Percentiles rank a stretch among this genome's conserved stretches.
Conservation (phyloP, 106 monocot species). For the Dendrobium huoshanense region DNA sequence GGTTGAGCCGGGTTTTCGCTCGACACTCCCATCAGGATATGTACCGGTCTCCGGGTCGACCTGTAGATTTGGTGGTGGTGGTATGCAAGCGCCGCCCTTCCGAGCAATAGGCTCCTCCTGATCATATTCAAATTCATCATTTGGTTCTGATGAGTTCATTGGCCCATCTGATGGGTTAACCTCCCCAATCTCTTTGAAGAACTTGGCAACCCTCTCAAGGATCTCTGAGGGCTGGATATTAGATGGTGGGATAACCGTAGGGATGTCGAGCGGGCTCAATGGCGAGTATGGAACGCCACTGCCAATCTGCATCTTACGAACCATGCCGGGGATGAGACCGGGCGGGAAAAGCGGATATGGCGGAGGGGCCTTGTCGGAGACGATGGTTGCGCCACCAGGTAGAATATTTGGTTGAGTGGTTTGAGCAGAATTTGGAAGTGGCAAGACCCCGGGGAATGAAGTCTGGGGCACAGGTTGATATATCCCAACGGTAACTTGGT, state of each 20-base stretch:
- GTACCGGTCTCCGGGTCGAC: slow-evolving; percentile 75
- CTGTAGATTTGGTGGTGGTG: slow-evolving; percentile 74
- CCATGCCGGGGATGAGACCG: slow-evolving; percentile 97
- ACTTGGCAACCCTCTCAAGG: slow-evolving; percentile 64
- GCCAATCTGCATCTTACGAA: slow-evolving; percentile 93
- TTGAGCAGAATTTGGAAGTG: slow-evolving; percentile 17
- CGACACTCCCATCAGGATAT: slow-evolving; percentile 62
- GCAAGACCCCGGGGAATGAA: slow-evolving; percentile 36
- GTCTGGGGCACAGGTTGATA: slow-evolving; percentile 26
- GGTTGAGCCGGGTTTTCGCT: slow-evolving; percentile 38
- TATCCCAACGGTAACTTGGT: slow-evolving; percentile 26
- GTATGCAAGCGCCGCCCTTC: slow-evolving; percentile 88
- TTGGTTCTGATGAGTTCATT: slow-evolving; percentile 36
- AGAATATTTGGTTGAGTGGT: slow-evolving; percentile 11
- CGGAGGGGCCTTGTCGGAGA: slow-evolving; percentile 40
- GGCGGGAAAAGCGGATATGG: slow-evolving; percentile 96
- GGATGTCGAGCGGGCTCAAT: slow-evolving; percentile 88
- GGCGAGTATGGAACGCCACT: slow-evolving; percentile 97
- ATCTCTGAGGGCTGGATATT: slow-evolving; percentile 62
- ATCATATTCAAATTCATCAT: slow-evolving; percentile 48
- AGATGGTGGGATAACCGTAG: slow-evolving; percentile 86
- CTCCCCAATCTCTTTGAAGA: slow-evolving; percentile 90
- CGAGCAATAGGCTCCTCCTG: slow-evolving; percentile 62
- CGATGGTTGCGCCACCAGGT: slow-evolving; percentile 5
- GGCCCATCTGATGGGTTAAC: slow-evolving; percentile 80